Evolutionary conservation across 2,329 filamentous ascomycete species (phyloP), one percentile per base, ranked within the genome.

Genomic region (Zasmidium cellare): DNA sequence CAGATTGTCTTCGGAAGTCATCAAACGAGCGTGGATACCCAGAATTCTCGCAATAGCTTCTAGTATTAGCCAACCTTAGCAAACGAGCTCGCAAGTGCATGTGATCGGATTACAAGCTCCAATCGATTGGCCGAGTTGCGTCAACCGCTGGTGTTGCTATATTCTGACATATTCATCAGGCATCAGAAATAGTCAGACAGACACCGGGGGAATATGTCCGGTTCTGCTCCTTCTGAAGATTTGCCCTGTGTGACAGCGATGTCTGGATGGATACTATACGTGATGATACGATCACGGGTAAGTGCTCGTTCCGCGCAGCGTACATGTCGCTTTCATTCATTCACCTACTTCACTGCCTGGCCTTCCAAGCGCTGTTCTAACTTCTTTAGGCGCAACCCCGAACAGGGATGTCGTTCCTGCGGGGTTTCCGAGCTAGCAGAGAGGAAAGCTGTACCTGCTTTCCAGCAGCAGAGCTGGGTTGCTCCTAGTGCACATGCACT

Each of bases 381-480:
- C 20, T 22, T 18, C 23, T 24, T 49, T 24, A 18, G 20, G 45
- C 18, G 18, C 14, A 18, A 38, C 48, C 41, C 54, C 20, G 31
- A 52, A 22, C 54, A 56, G 48, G 54, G 54, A 56, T 56, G 9
- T 9, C 11, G n/a, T 45, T 56, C 48, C 41, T 20, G 31, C 53
- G 35, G 35, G 35, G 35, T 41, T 9, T 41, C 16, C 16, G n/a
- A n/a, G 35, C 35, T 18, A 16, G 35, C 11, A 41, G n/a, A n/a
- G n/a, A n/a, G n/a, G n/a, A n/a, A n/a, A n/a, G n/a, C n/a, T n/a
- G n/a, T n/a, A n/a, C n/a, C n/a, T n/a, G n/a, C n/a, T n/a, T n/a
- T n/a, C n/a, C n/a, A n/a, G n/a, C n/a, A n/a, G n/a, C n/a, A n/a
- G n/a, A n/a, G n/a, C n/a, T n/a, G n/a, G n/a, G n/a, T n/a, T n/a